Evolutionary conservation across 305 asterid genomes (phyloP), one percentile per base, ranked within the genome.

Genomic region (Fraxinus nigra): DNA sequence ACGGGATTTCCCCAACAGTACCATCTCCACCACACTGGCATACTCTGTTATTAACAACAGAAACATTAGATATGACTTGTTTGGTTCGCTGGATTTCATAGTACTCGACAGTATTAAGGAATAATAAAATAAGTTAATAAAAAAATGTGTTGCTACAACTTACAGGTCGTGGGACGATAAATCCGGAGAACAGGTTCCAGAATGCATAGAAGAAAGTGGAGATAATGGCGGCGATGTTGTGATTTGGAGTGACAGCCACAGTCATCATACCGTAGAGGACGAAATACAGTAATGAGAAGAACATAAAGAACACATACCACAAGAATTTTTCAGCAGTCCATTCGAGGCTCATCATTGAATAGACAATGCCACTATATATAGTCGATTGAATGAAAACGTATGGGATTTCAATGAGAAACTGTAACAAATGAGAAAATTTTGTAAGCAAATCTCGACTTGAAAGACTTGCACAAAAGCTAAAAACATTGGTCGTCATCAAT

Each of bases 1-100:
- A 88, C 84, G 0, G 93, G 93, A 75, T 82, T 84, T 2, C 11
- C 89, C 89, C 90, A 89, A 34, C 86, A 89, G 82, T 85, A 89
- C 95, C 95, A 90, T 81, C 91, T 90, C 97, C 94, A 92, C 95
- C 95, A 90, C 38, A 85, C 83, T 0, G 97, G 92, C 38, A 89
- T 89, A 80, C 88, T 86, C 92, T 92, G 86, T 83, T 40, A 65
- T 33, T 13, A 69, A 59, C 1, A 3, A 20, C 1, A 61, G 14
- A 63, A 37, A 22, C 33, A 14, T 33, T 51, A 16, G 69, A 8
- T 1, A 54, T 26, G 5, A 11, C 70, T 61, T 22, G 70, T 61
- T 22, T 61, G 70, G 26, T 61, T 2, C 24, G 32, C 35, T 40
- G 28, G 0, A 18, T 48, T 61, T 18, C 13, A 30, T n/a, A 40